A percentile compares a stretch with the other conserved stretches of the same genome.
Conservation (phyloP, 805 yeast species). For the Metschnikowia bowlesiae region DNA sequence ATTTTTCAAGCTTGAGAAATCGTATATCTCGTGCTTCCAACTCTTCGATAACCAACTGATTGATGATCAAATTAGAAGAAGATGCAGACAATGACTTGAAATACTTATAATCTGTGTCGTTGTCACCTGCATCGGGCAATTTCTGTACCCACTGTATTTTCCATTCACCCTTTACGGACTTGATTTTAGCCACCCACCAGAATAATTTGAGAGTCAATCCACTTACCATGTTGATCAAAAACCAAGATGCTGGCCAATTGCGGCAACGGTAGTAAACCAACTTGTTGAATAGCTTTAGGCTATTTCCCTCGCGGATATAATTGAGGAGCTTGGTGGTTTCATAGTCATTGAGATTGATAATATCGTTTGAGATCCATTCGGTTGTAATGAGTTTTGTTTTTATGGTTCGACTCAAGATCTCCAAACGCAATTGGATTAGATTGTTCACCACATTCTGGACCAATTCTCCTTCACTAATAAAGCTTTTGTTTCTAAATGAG, state of each 20-base stretch:
- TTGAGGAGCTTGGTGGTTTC: constrained; percentile 44
- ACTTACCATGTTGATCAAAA: constrained; percentile 38
- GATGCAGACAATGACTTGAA: constrained; percentile 37
- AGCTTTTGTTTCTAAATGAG: constrained; percentile 16
- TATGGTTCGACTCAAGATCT: constrained; percentile 47
- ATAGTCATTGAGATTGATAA: constrained; percentile 44
- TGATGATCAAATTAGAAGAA: constrained; percentile 46
- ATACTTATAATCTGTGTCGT: constrained; percentile 26
- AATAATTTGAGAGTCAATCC: constrained; percentile 35
- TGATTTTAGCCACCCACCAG: constrained; percentile 53
- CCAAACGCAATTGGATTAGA: constrained; percentile 46
- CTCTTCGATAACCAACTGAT: constrained; percentile 52
- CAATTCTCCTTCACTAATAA: constrained; percentile 30
- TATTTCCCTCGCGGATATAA: constrained; percentile 22
- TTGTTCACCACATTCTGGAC: constrained; percentile 26
- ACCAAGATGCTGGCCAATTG: constrained; percentile 58
- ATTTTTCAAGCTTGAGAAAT: constrained; percentile 19
- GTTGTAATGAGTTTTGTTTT: constrained; percentile 55
- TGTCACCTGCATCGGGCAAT: constrained; percentile 15
- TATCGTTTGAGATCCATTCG: constrained; percentile 63
- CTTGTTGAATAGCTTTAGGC: constrained; percentile 13
- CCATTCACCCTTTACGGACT: constrained; percentile 51
- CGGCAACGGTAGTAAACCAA: constrained; percentile 43
- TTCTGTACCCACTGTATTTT: constrained; percentile 47
- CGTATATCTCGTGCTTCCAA: constrained; percentile 37